Evolutionary conservation across 176 grass and related monocot species (phyloP).

Genomic region (Aegilops tauschii): DNA sequence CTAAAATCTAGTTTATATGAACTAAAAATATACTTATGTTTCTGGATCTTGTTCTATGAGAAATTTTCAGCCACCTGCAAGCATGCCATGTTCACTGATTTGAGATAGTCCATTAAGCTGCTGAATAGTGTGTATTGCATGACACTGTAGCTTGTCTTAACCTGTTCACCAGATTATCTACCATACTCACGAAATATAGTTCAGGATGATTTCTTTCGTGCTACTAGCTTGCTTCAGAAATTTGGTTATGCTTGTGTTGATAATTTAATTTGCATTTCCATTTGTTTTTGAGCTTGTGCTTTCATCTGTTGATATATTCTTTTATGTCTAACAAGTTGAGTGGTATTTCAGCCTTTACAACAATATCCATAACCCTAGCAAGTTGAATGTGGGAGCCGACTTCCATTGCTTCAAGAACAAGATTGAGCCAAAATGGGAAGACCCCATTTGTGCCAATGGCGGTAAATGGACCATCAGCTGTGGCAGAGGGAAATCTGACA

Average conservation of each 20-base stretch:
- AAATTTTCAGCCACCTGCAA: not conserved
- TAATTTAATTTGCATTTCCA: conserved; percentile 16
- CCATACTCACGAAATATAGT: not conserved
- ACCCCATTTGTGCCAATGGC: conserved; percentile 89
- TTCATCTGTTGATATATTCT: not conserved
- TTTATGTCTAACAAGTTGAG: conserved; percentile 8
- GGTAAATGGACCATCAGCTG: conserved; percentile 96
- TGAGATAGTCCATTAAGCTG: not conserved
- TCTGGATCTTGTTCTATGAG: not conserved
- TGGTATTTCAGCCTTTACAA: conserved; percentile 77
- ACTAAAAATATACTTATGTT: not conserved
- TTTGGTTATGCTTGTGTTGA: not conserved
- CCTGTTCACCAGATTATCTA: not conserved
- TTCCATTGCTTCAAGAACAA: conserved; percentile 95
- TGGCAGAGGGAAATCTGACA: conserved; percentile 76
- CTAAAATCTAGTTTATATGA: not conserved
- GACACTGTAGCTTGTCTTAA: not conserved
- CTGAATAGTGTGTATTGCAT: not conserved
- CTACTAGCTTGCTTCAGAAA: not conserved
- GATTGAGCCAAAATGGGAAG: conserved; percentile 99
- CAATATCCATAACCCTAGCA: conserved; percentile 88
- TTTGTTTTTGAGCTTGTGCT: not conserved
- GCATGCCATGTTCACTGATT: not conserved
- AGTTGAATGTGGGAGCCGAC: conserved; percentile 64
- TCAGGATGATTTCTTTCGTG: not conserved